Percentiles rank a stretch among this genome's conserved stretches.
Evolutionary conservation across 2,329 filamentous ascomycete species (phyloP).

Genomic region (Botrytis porri): DNA sequence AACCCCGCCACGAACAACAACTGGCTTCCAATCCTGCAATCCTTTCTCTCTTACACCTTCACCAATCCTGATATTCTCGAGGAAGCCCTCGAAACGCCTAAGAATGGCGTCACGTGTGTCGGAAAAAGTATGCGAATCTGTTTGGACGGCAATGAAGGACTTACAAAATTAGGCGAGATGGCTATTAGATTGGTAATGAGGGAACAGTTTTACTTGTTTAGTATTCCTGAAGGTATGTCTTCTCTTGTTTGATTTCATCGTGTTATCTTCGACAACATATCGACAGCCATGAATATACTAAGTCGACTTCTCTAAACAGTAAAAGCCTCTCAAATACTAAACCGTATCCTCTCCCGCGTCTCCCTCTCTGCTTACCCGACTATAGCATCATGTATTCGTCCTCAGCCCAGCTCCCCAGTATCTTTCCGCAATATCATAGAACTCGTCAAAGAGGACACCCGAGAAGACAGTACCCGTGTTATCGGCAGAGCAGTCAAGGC

Average conservation of each 20-base stretch:
- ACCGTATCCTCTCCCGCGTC: neutral
- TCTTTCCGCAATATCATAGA: neutral
- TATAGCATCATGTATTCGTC: conserved; percentile 5
- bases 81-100: conserved; percentile 29
- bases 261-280: neutral
- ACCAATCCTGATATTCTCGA: conserved; percentile 27
- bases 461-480: conserved; percentile 21
- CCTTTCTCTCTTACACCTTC: conserved; percentile 25
- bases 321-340: neutral
- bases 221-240: conserved; percentile 22
- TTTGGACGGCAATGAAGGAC: conserved; percentile 25
- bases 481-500: conserved; percentile 28
- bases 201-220: conserved; percentile 27
- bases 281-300: neutral
- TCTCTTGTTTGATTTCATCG: neutral
- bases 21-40: conserved; percentile 22
- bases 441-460: conserved; percentile 25
- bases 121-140: conserved; percentile 22
- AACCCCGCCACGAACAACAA: conserved; percentile 1
- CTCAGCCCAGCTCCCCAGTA: neutral
- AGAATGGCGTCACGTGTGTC: conserved; percentile 23
- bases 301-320: neutral
- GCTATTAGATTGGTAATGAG: conserved; percentile 25
- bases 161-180: conserved; percentile 26
- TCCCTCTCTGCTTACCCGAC: neutral